A percentile compares a stretch with the other conserved stretches of the same genome.
These are phyloP conservation scores for Ceratocystis albifundus DNA, from an alignment of 2,329 filamentous ascomycete species.

Conservation along the genomic window DNA sequence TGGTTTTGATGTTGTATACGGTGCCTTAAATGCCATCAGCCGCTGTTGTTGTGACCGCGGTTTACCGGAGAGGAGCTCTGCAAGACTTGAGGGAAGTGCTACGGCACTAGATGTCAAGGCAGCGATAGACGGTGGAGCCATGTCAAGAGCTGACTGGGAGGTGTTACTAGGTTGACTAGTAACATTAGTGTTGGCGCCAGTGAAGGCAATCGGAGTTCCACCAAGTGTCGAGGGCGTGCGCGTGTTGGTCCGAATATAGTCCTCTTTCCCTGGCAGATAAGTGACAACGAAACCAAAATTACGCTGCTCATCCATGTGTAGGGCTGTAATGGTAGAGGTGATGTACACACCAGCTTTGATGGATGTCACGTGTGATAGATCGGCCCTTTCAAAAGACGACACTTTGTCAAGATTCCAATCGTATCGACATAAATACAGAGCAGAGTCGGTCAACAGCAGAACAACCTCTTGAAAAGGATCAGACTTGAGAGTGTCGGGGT, in stretches of 20 bases:
- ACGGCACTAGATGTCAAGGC: constrained; percentile 22
- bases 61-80: constrained; percentile 35
- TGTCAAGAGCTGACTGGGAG: neutral
- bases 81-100: constrained; percentile 31
- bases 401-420: constrained; percentile 96
- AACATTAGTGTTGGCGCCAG: neutral
- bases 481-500: constrained; percentile 58
- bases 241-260: constrained; percentile 73
- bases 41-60: constrained; percentile 30
- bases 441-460: constrained; percentile 70
- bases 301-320: constrained; percentile 62
- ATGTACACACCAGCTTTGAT: constrained; percentile 81
- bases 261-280: constrained; percentile 60
- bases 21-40: constrained; percentile 45
- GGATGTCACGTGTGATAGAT: constrained; percentile 58
- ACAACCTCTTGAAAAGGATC: constrained; percentile 80
- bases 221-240: constrained; percentile 55
- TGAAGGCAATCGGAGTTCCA: constrained; percentile 23
- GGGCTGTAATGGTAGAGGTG: constrained; percentile 68
- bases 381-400: constrained; percentile 76
- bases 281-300: constrained; percentile 77
- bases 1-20: constrained; percentile 43
- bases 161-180: neutral
- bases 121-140: constrained; percentile 18
- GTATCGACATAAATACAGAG: constrained; percentile 79